A percentile compares a stretch with the other conserved stretches of the same genome.
phyloP scores from a whole-genome alignment of 495 filamentous ascomycete species.

The Recurvomyces mirabilis region DNA sequence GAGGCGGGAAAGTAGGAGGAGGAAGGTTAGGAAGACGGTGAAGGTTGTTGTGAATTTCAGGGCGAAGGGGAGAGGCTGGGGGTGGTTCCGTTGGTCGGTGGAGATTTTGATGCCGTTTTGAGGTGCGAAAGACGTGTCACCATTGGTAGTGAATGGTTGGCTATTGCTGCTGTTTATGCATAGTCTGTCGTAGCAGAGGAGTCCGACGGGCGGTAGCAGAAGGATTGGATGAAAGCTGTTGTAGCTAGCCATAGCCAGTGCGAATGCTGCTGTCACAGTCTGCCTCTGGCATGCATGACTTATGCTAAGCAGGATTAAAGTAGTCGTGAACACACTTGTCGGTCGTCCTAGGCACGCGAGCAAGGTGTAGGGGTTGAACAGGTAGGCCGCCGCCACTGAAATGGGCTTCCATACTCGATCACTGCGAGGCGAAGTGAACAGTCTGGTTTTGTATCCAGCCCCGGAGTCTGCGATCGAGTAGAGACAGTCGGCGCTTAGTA shows the following conservation, averaged over 20 bases:
- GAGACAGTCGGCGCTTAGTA: slow-evolving; percentile 74
- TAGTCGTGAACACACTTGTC: slow-evolving; percentile 82
- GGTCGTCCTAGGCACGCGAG: slow-evolving; percentile 86
- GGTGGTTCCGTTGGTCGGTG: slow-evolving; percentile 5
- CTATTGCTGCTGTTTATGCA: slow-evolving; percentile 1
- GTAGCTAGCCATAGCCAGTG: slow-evolving; percentile 77
- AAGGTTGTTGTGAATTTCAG: slow-evolving; percentile 19
- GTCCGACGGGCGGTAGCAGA: slow-evolving; percentile 66
- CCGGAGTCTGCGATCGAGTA: slow-evolving; percentile 73
- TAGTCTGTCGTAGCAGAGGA: slow-evolving; percentile 68
- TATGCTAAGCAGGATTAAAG: slow-evolving; percentile 73
- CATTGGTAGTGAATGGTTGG: background rate
- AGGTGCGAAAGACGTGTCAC: background rate
- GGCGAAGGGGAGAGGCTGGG: slow-evolving; percentile 12
- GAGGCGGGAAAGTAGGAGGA: slow-evolving; percentile 61
- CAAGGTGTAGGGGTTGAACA: slow-evolving; percentile 93
- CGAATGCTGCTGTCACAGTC: slow-evolving; percentile 67
- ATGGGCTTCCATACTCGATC: slow-evolving; percentile 65
- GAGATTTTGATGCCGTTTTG: slow-evolving; percentile 16
- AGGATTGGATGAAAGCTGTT: slow-evolving; percentile 84
- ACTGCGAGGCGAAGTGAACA: slow-evolving; percentile 68
- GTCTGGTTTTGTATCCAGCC: slow-evolving; percentile 56
- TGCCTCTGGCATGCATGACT: slow-evolving; percentile 69
- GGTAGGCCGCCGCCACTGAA: slow-evolving; percentile 71
- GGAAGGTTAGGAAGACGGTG: slow-evolving; percentile 33